Conservation (phyloP, 2,329 filamentous ascomycete species). For the Colletotrichum graminicola region DNA sequence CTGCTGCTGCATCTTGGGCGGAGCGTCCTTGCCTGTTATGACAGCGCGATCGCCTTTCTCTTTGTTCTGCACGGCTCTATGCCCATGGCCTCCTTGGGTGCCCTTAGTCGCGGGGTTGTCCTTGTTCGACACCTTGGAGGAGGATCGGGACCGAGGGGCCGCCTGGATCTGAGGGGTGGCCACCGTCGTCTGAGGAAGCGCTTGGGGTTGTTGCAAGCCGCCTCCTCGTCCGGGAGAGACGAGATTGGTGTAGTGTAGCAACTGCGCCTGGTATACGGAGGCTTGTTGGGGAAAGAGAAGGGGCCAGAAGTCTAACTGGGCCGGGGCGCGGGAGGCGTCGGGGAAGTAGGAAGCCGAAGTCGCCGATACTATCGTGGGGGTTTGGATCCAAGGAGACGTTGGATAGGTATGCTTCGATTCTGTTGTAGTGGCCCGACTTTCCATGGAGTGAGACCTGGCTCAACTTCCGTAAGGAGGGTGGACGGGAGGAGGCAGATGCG, state of each 20-base stretch:
- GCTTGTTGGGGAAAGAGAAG: constrained; percentile 70
- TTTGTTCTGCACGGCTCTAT: constrained; percentile 67
- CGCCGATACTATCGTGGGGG: constrained; percentile 45
- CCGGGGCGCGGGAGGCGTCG: constrained; percentile 46
- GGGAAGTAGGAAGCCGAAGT: constrained; percentile 44
- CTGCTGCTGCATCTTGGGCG: constrained; percentile 61
- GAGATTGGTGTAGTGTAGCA: constrained; percentile 75
- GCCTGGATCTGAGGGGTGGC: constrained; percentile 69
- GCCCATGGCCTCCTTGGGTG: constrained; percentile 72
- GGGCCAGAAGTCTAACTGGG: constrained; percentile 67
- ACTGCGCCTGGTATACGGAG: constrained; percentile 71
- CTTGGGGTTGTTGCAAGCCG: constrained; percentile 65
- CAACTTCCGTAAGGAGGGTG: constrained; percentile 43
- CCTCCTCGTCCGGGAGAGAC: constrained; percentile 69
- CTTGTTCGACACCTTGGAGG: constrained; percentile 71
- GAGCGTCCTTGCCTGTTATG: constrained; percentile 69
- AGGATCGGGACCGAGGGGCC: constrained; percentile 68
- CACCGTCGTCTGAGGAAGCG: constrained; percentile 62
- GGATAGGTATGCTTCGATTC: constrained; percentile 63
- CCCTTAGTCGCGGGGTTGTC: constrained; percentile 61
- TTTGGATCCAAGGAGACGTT: constrained; percentile 56
- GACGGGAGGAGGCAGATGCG: constrained; percentile 20
- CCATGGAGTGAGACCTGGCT: constrained; percentile 59
- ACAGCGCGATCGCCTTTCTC: constrained; percentile 72
- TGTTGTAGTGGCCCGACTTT: constrained; percentile 63